Base-by-base conservation (phyloP, 2,329 filamentous ascomycete species). In the Fusarium secorum region DNA sequence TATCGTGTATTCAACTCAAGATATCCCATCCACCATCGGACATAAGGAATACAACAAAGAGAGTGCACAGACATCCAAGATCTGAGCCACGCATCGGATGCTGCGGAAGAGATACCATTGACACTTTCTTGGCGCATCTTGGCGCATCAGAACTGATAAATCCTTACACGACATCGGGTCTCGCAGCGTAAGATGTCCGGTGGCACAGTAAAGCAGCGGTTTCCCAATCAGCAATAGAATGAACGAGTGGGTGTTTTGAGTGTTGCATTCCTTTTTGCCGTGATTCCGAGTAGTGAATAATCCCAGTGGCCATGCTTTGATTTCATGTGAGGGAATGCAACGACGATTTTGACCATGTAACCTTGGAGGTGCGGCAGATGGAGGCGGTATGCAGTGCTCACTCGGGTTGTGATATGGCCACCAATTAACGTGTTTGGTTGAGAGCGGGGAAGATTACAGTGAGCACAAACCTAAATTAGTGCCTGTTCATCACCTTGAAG, bases 21-120 rank as follows among this genome's bases (percentile, higher is more conserved):
- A 49, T 49, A 36, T 30, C 14, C 24, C 5, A n/a, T 11, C 36
- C 32, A 36, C 22, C 24, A 28, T 17, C 30, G 54, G 41, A 15
- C 20, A 24, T 30, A 57, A 49, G 32, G 54, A 48, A 39, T 24
- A 13, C 11, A 20, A 42, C 18, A 26, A 36, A 38, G 11, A 10
- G 7, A 10, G 30, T 4, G 32, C 36, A 33, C 14, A 62, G 22
- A 28, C 30, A 17, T 35, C 4, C 33, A 5, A 24, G 30, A 58
- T 46, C 18, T 38, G 3, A 64, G n/a, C 10, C 13, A 33, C 8
- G 18, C 20, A 44, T 28, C 63, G 56, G 56, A 67, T 51, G 49
- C 33, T 26, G 18, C 63, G 63, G 63, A 67, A 67, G n/a, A 45
- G 24, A 45, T 26, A 3, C 11, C 32, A 59, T 59, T 59, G 45